Evolutionary conservation across 2,329 filamentous ascomycete species (phyloP), one percentile per base, ranked within the genome.

Genomic region (Colletotrichum falcatum): DNA sequence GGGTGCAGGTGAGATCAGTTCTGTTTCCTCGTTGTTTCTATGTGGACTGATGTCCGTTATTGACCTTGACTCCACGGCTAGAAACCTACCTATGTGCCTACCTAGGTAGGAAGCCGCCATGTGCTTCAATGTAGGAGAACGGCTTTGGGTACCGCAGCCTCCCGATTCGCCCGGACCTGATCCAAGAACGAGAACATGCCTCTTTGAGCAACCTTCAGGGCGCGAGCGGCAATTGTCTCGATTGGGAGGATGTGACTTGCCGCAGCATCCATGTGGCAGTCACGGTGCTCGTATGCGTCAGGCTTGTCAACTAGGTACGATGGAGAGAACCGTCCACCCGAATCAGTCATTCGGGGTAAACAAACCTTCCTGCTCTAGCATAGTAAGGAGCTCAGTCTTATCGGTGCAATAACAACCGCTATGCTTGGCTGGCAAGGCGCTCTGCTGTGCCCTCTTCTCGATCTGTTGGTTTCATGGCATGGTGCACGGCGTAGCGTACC

Each of bases 11-110:
- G 44, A 56, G 12, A 39, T 53, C 35, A 28, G 39, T 26, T 20
- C 37, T 37, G 63, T 67, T 62, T 59, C 54, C 66, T 46, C 16
- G 11, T 23, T 42, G 46, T 69, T 69, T 66, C 56, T 28, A 51
- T 42, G 26, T 26, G 44, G n/a, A 23, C 56, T 56, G 28, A 56
- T 66, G 37, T 46, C 42, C 42, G 42, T 35, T n/a, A 20, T 49
- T 37, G n/a, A 14, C n/a, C 16, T 53, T 23, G 20, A 42, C 42
- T 18, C n/a, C 42, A 48, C 28, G 46, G 33, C 14, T 20, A 51
- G 26, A 33, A 35, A 14, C 39, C 35, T 4, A n/a, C n/a, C n/a
- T n/a, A n/a, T n/a, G n/a, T n/a, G n/a, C n/a, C n/a, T n/a, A n/a
- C n/a, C n/a, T n/a, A n/a, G n/a, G n/a, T n/a, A 20, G 42, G 16